Evolutionary conservation across 345 rosid species (phyloP), one percentile per base, ranked within the genome.

Genomic region (Cardiospermum halicacabum): DNA sequence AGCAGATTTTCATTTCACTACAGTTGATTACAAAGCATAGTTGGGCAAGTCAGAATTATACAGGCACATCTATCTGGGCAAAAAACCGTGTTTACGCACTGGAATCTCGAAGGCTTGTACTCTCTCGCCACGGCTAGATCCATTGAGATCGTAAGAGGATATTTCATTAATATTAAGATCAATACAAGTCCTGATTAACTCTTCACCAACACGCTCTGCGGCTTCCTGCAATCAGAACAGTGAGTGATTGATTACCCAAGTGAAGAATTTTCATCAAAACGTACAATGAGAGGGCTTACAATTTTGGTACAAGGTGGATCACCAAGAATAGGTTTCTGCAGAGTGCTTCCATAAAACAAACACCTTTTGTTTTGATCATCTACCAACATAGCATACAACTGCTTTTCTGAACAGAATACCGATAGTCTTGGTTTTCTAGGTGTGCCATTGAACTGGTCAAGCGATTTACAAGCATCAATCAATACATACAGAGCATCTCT

Each of bases 321-420:
- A 3, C 75, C 85, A 3, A 86, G 86, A 34, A 86, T 66, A 19
- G 96, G 86, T 69, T 82, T 88, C 82, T 90, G 98, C 74, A 90
- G 69, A 50, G 98, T 86, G 81, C 88, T 88, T 60, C 84, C 98
- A 31, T 80, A 84, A 68, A 85, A 90, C 65, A 90, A 76, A 67
- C 87, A 85, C 76, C 82, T 90, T 71, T 85, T 88, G 84, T 86
- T 90, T 42, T 69, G 78, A 65, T 90, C 97, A 77, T 93, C 98
- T 1, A 93, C 91, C 73, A 93, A 78, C 92, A 85, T 80, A 8
- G 91, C 97, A 62, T 90, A 90, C 25, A 93, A 75, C 67, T 93
- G 98, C 53, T 88, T 86, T 16, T 86, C 87, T 21, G 96, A 89
- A 77, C 96, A 88, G 82, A 93, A 93, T 19, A 93, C 97, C 4